Evolutionary conservation across 2,329 filamentous ascomycete genomes (phyloP).

Genomic region (Aureobasidium melanogenum): DNA sequence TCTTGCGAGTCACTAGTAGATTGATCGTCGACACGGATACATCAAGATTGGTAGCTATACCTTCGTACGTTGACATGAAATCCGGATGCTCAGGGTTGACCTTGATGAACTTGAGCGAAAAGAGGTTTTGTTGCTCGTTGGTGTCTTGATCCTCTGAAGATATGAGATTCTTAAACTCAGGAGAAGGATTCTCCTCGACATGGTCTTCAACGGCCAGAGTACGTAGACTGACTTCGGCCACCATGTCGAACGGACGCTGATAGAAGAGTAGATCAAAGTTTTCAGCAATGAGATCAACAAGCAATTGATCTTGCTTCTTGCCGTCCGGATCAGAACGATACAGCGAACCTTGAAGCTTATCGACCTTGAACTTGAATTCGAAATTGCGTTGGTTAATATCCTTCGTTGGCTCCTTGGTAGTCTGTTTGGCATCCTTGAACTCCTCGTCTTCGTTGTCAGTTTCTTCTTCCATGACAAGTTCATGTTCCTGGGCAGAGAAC

Average conservation of each 20-base stretch:
- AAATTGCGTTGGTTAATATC: slow-evolving; percentile 82
- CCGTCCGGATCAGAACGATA: slow-evolving; percentile 78
- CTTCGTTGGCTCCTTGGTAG: slow-evolving; percentile 40
- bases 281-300: slow-evolving; percentile 88
- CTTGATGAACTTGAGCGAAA: slow-evolving; percentile 80
- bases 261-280: slow-evolving; percentile 82
- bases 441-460: slow-evolving; percentile 45
- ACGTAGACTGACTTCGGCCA: slow-evolving; percentile 78
- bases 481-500: slow-evolving; percentile 61
- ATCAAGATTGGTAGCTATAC: slow-evolving; percentile 86
- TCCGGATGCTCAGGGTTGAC: slow-evolving; percentile 89
- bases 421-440: slow-evolving; percentile 55
- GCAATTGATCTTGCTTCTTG: slow-evolving; percentile 64
- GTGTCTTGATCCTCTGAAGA: slow-evolving; percentile 69
- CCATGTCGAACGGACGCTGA: slow-evolving; percentile 84
- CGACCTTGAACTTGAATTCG: slow-evolving; percentile 93
- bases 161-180: slow-evolving; percentile 96
- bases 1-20: slow-evolving; percentile 85
- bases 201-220: slow-evolving; percentile 89
- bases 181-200: slow-evolving; percentile 73
- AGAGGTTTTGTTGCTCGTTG: slow-evolving; percentile 68
- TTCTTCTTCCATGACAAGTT: slow-evolving; percentile 72
- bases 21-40: slow-evolving; percentile 93
- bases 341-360: slow-evolving; percentile 84
- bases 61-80: slow-evolving; percentile 84